Conservation (phyloP, 495 filamentous ascomycete species). For the Parachaetomium inaequale region DNA sequence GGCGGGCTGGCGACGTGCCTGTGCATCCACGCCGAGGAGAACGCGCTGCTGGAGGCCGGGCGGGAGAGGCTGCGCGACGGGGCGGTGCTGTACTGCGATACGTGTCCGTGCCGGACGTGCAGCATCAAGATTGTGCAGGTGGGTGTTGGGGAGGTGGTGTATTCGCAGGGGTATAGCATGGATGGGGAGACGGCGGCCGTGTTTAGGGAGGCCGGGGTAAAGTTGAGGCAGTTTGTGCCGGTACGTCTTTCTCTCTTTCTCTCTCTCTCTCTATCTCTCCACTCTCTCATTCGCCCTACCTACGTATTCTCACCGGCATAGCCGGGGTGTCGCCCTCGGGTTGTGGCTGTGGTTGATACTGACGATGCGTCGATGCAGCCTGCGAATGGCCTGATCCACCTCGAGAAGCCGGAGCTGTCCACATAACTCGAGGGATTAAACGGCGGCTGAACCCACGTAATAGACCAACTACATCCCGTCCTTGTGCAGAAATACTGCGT, state of each 20-base stretch:
- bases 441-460: not conserved
- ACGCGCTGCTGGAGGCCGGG: conserved; percentile 90
- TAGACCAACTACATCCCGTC: too few species aligned
- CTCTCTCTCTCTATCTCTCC: too few species aligned
- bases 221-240: conserved; percentile 74
- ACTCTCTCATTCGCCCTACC: too few species aligned
- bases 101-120: conserved; percentile 97
- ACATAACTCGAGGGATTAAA: not conserved
- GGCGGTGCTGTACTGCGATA: conserved; percentile 90
- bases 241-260: conserved; percentile 47
- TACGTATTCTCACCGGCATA: too few species aligned
- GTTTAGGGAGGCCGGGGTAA: conserved; percentile 70
- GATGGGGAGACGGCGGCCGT: conserved; percentile 79
- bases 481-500: too few species aligned
- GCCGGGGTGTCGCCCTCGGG: too few species aligned
- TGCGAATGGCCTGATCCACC: conserved; percentile 51
- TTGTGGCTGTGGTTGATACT: not conserved
- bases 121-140: conserved; percentile 97
- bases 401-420: conserved; percentile 44
- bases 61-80: conserved; percentile 77
- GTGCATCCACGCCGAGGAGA: conserved; percentile 96
- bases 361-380: conserved; percentile 34
- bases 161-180: conserved; percentile 90
- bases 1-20: conserved; percentile 77
- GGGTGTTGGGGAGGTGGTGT: conserved; percentile 92